phyloP scores from a whole-genome alignment of 129 eudicot genomes.

The Pittosporum tobira region DNA sequence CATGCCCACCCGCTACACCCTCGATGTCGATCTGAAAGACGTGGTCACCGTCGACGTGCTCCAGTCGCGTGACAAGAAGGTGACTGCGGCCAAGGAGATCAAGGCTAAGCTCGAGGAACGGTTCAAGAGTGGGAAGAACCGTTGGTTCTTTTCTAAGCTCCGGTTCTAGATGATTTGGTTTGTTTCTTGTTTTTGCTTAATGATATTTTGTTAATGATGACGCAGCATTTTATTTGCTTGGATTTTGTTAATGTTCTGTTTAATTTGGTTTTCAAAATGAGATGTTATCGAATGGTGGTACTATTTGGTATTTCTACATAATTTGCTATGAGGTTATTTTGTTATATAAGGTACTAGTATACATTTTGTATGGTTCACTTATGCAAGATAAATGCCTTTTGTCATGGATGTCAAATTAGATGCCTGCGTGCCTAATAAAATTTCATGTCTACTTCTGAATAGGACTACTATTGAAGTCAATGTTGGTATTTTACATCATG shows the following conservation, averaged over 20 bases:
- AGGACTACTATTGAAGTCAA: no score
- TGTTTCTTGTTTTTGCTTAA: conserved; percentile 3
- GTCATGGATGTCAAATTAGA: no score
- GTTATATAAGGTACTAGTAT: no score
- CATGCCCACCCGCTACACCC: conserved; percentile 72
- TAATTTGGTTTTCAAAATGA: no score
- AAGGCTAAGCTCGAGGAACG: conserved; percentile 56
- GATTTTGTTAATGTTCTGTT: background rate
- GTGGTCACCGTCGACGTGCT: conserved; percentile 41
- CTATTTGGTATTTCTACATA: no score
- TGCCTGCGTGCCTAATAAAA: no score
- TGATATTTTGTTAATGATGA: background rate
- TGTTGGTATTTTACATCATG: no score
- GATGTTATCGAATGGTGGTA: no score
- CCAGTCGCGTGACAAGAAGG: conserved; percentile 55
- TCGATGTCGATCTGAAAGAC: conserved; percentile 60
- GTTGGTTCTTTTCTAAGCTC: conserved; percentile 78
- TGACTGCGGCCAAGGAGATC: conserved; percentile 54
- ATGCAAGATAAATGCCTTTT: no score
- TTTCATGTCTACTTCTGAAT: no score
- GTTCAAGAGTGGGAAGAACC: conserved; percentile 67
- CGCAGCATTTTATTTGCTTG: background rate
- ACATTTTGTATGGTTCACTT: no score
- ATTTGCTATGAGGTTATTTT: no score
- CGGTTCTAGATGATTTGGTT: conserved; percentile 32